Percentiles rank a stretch among this genome's conserved stretches.
These are phyloP conservation scores for Elsinoe arachidis DNA, from an alignment of 2,329 filamentous ascomycete species.

Conservation along the genomic window DNA sequence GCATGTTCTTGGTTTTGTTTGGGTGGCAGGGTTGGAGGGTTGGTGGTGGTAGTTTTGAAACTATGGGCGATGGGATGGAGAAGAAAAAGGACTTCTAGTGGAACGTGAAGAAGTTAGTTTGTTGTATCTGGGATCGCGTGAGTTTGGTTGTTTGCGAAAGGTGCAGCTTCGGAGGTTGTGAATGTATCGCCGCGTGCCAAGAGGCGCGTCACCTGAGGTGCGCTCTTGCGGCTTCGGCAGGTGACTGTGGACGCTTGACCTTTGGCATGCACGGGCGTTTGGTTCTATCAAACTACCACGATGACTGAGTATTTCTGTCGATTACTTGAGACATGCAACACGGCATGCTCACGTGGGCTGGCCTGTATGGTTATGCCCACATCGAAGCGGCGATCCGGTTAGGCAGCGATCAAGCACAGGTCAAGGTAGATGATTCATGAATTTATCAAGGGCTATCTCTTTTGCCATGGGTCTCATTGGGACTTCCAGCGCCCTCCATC, in stretches of 20 bases:
- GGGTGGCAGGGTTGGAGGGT: background rate
- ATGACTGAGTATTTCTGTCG: too few species aligned
- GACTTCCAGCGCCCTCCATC: conserved; percentile 2
- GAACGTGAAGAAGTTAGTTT: background rate
- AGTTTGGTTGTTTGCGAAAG: background rate
- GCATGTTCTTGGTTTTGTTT: background rate
- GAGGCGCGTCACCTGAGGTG: background rate
- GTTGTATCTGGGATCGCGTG: background rate
- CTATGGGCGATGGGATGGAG: background rate
- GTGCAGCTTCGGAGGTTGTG: background rate
- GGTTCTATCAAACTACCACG: too few species aligned
- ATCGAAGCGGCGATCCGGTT: too few species aligned
- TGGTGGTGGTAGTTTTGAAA: background rate
- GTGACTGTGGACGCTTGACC: too few species aligned
- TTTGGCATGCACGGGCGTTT: too few species aligned
- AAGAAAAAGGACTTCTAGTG: background rate
- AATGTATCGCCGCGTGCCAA: background rate
- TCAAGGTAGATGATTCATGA: background rate
- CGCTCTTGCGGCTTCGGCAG: too few species aligned
- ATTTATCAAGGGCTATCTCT: background rate
- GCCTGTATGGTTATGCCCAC: too few species aligned
- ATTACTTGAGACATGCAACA: too few species aligned
- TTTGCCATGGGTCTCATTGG: background rate
- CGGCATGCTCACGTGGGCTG: too few species aligned
- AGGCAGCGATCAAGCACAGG: too few species aligned